Evolutionary conservation across 495 filamentous ascomycete genomes (phyloP).

Genomic region (Trichoderma orchidacearum): DNA sequence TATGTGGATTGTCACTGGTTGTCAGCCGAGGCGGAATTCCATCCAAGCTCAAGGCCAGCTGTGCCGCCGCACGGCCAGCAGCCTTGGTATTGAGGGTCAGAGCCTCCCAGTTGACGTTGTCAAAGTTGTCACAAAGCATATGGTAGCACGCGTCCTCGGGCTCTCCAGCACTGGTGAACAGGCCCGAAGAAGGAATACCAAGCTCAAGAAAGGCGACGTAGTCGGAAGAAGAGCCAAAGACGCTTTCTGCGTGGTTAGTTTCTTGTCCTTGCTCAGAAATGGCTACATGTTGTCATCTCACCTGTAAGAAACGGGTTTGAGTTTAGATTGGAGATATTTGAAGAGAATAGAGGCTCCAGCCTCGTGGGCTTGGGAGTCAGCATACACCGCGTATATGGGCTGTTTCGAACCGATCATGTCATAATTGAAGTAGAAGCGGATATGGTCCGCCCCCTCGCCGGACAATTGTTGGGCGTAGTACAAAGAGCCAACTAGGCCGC

Average conservation of each 20-base stretch:
- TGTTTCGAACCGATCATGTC: constrained; percentile 39
- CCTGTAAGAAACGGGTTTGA: constrained; percentile 6
- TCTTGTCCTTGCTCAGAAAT: constrained; percentile 1
- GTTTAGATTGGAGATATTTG: constrained; percentile 20
- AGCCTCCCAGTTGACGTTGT: constrained; percentile 24
- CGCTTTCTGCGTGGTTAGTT: constrained; percentile 25
- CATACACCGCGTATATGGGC: constrained; percentile 23
- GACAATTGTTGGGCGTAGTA: constrained; percentile 21
- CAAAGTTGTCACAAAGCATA: constrained; percentile 24
- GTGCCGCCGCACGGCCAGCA: constrained; percentile 32
- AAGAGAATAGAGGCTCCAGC: constrained; percentile 16
- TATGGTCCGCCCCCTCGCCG: constrained; percentile 18
- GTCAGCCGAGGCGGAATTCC: constrained; percentile 16
- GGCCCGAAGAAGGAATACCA: constrained; percentile 34
- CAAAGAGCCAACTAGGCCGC: constrained; percentile 25
- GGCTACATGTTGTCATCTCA: background rate
- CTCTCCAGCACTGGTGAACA: constrained; percentile 27
- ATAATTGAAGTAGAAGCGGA: constrained; percentile 31
- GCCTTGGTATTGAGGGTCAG: constrained; percentile 26
- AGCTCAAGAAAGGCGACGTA: constrained; percentile 27
- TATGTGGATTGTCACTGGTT: constrained; percentile 10
- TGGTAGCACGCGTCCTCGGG: constrained; percentile 31
- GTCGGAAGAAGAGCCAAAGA: constrained; percentile 27
- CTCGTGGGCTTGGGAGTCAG: background rate
- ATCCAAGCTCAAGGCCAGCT: constrained; percentile 32